Base-by-base conservation (phyloP, 495 filamentous ascomycete species). In the Daldinia loculata region DNA sequence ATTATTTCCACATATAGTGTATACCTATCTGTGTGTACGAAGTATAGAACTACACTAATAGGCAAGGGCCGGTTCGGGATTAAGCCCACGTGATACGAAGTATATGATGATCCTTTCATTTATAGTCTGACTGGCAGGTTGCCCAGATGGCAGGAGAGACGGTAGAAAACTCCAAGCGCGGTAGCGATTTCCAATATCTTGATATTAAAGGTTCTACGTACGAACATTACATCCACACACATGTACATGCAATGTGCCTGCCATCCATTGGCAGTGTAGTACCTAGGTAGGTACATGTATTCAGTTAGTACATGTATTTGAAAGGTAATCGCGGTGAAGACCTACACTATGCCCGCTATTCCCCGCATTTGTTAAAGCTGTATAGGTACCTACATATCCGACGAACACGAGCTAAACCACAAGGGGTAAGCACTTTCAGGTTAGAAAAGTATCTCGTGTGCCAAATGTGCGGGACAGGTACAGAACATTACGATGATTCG, bases 331-430 rank as follows among this genome's bases (percentile, higher is more conserved):
- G 30, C 30, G 27, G 55, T 38, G 34, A 60, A 60, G 38, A 41
- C 3, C 27, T 29, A 32, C 1, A 1, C 1, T 32, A 17, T 30
- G 56, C 15, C 38, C 14, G 38, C 14, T 2, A 12, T 62, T 48
- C 66, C 66, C 66, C 66, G 66, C 66, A 68, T 62, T 51, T 29
- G 26, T 60, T 38, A 61, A 56, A 38, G 27, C 9, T 41, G 12
- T 43, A 27, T 12, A 29, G 34, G 45, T 32, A 9, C 32, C 32
- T 34, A 9, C 32, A 9, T 34, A 36, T 48, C 7, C 17, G 6
- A 48, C 19, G 4, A 48, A 22, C 6, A 45, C 6, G 34, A 48
- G 59, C 63, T 71, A 71, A 64, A 50, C 59, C 3, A 22, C 8
- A 63, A 50, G 14, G 15, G 55, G 60, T 52, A 64, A 30, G 17